Base-by-base conservation (phyloP, 2,329 filamentous ascomycete species). In the Periconia digitata region DNA sequence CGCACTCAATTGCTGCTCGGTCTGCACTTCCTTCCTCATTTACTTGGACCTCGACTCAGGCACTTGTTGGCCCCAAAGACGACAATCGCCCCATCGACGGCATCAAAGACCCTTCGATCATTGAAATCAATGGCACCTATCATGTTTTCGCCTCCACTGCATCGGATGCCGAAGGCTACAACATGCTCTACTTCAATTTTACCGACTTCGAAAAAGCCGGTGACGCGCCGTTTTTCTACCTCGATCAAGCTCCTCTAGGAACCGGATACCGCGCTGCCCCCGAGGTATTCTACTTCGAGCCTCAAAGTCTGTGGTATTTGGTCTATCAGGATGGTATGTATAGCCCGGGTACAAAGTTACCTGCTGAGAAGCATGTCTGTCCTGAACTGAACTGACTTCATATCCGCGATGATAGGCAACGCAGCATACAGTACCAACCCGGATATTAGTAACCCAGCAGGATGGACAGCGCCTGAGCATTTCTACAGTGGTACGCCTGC, bases 121-220 rank as follows among this genome's bases (percentile, higher is more conserved):
- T 71, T 51, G 52, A 57, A 35, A 45, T 59, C 43, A 56, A 85
- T 40, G 62, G 64, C 45, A 64, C 57, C 10, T 74, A 75, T 52
- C 73, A 74, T 50, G 71, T 74, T 39, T 74, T 74, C 44, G 72
- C 70, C 40, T 72, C 68, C 50, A 73, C 70, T 1, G 70, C 71
- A 8, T 17, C n/a, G 3, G 51, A 64, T 24, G 54, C 58, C 6
- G 51, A 56, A 2, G 71, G 72, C 4, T 74, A 74, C 62, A 73
- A 64, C 51, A 52, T 75, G 1, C 60, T 72, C 16, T 75, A 75
- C 56, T 61, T 74, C 54, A 72, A 62, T 60, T 74, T 75, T 58
- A 71, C 69, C 41, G 59, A 68, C 50, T 71, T 72, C 44, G 42
- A 44, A 16, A 23, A 65, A 38, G 73, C 72, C 3, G 48, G 59